These are phyloP conservation scores for Thermomucor indicae-seudaticae DNA, from an alignment of 371 early-diverging fungal genomes.

Conservation along the genomic window DNA sequence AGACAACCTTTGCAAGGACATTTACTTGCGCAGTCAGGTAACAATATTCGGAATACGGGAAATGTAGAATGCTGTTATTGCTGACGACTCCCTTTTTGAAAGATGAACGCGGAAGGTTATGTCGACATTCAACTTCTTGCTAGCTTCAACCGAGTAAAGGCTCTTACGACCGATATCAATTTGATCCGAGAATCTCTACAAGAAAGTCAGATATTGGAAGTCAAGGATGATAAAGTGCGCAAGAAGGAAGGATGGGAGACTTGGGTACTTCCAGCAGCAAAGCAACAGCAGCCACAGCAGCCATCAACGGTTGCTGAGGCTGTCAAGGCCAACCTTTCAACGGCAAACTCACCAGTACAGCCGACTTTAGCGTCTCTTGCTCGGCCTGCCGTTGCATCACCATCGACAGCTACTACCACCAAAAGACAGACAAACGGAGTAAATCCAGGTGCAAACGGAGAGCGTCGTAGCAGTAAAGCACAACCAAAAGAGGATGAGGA, in stretches of 20 bases:
- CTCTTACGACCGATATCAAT: conserved; percentile 57
- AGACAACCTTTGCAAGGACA: conserved; percentile 91
- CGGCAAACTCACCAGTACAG: conserved; percentile 12
- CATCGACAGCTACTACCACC: conserved; percentile 18
- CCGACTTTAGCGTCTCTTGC: conserved; percentile 42
- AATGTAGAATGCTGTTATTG: neutral
- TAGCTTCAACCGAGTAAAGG: conserved; percentile 85
- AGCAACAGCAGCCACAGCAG: too few species aligned
- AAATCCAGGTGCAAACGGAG: conserved; percentile 11
- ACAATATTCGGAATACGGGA: too few species aligned
- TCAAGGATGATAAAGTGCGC: conserved; percentile 55
- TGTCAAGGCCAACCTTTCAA: conserved; percentile 18
- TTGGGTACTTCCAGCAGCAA: conserved; percentile 54
- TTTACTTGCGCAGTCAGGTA: conserved; percentile 80
- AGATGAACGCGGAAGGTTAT: conserved; percentile 83
- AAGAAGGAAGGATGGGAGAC: conserved; percentile 72
- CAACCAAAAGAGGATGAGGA: conserved; percentile 52
- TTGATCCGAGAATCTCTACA: conserved; percentile 61
- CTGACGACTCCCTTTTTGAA: neutral
- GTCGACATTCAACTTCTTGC: conserved; percentile 72
- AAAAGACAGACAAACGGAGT: conserved; percentile 7
- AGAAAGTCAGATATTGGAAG: conserved; percentile 51
- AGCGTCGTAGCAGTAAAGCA: conserved; percentile 22
- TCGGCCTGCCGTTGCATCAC: conserved; percentile 21
- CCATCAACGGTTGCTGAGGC: conserved; percentile 26